A percentile compares a stretch with the other conserved stretches of the same genome.
Evolutionary conservation across 208 protist genomes (phyloP).

Genomic region (Leishmania tropica): DNA sequence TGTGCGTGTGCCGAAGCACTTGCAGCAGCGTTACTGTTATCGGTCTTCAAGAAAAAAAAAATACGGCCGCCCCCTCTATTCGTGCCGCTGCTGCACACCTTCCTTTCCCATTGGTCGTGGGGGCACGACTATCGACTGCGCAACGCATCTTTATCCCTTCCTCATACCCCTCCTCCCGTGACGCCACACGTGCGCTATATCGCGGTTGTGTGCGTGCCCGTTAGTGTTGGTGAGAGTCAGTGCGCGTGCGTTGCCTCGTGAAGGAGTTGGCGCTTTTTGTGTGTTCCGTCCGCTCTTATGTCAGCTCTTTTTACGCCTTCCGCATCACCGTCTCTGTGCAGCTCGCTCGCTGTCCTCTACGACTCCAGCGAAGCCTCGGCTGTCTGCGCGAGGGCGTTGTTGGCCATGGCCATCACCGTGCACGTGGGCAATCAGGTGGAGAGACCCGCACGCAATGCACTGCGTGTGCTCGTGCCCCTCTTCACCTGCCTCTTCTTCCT

Average conservation of each 20-base stretch:
- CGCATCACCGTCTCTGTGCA: not conserved
- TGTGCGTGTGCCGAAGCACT: not conserved
- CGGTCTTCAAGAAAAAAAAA: not conserved
- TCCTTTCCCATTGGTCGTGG: not conserved
- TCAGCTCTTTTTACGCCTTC: not conserved
- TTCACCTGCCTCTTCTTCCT: slow-evolving; percentile 28
- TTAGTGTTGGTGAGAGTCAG: not conserved
- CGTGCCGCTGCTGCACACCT: not conserved
- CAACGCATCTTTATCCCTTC: not conserved
- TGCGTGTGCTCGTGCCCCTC: slow-evolving; percentile 31
- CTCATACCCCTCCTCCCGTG: not conserved
- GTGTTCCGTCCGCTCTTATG: not conserved
- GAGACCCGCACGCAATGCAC: not conserved
- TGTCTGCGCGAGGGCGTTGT: not conserved
- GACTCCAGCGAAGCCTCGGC: not conserved
- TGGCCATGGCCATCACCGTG: slow-evolving; percentile 21
- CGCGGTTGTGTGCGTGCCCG: not conserved
- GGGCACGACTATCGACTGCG: not conserved
- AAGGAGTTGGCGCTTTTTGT: not conserved
- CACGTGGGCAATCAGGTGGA: slow-evolving; percentile 31
- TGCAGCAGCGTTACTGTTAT: not conserved
- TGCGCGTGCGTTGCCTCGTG: not conserved
- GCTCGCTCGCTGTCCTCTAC: not conserved
- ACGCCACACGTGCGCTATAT: not conserved
- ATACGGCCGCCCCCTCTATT: not conserved